Evolutionary conservation across 495 filamentous ascomycete species (phyloP).

Genomic region (Penicillium pulvis): DNA sequence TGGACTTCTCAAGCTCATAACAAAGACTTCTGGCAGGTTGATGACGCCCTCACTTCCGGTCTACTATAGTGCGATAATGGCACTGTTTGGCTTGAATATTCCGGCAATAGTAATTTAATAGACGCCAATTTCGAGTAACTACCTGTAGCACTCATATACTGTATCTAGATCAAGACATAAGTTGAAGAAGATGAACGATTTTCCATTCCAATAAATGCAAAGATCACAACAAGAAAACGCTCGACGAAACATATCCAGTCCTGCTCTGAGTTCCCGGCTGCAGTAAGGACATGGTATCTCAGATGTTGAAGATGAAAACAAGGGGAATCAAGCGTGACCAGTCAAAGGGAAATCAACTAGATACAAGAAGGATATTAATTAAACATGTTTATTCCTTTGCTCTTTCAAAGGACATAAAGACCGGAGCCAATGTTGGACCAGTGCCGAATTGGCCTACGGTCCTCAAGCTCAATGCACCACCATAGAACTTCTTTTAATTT

Average conservation of each 20-base stretch:
- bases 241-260: slow-evolving; percentile 8
- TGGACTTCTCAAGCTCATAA: background rate
- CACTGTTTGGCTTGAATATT: background rate
- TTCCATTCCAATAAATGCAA: slow-evolving; percentile 23
- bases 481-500: slow-evolving; percentile 78
- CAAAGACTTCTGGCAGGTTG: too few species aligned
- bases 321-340: slow-evolving; percentile 14
- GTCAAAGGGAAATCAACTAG: slow-evolving; percentile 24
- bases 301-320: slow-evolving; percentile 24
- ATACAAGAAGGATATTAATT: slow-evolving; percentile 31
- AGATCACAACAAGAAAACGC: slow-evolving; percentile 12
- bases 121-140: too few species aligned
- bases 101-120: too few species aligned
- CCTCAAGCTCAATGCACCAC: slow-evolving; percentile 68
- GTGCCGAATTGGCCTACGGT: slow-evolving; percentile 48
- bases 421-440: slow-evolving; percentile 53
- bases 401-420: slow-evolving; percentile 44
- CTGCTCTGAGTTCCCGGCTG: slow-evolving; percentile 19
- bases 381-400: slow-evolving; percentile 6
- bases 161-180: too few species aligned
- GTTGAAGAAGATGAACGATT: slow-evolving; percentile 10
- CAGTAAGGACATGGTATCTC: slow-evolving; percentile 37
- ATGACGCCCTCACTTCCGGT: background rate
- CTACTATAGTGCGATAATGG: background rate
- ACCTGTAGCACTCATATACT: too few species aligned